phyloP scores from a whole-genome alignment of 2,329 filamentous ascomycete species.

The Fusarium udum region DNA sequence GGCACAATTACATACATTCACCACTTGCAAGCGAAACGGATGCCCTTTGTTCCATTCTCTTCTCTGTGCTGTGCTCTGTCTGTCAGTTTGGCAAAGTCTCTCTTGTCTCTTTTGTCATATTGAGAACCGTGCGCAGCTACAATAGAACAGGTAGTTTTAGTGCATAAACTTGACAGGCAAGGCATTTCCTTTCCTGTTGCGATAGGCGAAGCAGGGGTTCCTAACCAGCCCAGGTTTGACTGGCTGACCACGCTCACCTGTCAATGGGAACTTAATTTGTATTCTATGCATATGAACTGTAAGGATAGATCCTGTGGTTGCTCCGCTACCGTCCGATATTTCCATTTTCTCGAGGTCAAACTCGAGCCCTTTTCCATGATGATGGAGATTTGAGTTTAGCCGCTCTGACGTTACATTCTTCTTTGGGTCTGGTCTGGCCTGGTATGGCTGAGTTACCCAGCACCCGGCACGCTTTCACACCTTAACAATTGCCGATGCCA shows the following conservation, averaged over 20 bases:
- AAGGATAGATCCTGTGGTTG: neutral
- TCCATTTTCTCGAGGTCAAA: neutral
- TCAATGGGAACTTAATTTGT: constrained; percentile 30
- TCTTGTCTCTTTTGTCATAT: constrained; percentile 9
- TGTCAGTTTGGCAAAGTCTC: neutral
- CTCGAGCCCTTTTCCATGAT: neutral
- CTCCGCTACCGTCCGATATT: neutral
- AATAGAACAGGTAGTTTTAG: neutral
- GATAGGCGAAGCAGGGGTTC: constrained; percentile 20
- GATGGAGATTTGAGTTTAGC: neutral
- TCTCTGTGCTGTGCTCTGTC: neutral
- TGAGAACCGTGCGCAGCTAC: constrained; percentile 16
- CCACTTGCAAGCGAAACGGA: neutral
- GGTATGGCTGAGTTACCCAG: neutral
- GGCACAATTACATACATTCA: neutral
- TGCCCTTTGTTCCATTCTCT: neutral
- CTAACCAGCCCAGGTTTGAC: constrained; percentile 1
- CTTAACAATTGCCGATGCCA: constrained; percentile 5
- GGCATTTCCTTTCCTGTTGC: neutral
- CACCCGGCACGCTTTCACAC: neutral
- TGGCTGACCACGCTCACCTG: constrained; percentile 3
- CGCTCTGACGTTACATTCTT: neutral
- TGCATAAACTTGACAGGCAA: neutral
- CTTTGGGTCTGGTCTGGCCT: neutral
- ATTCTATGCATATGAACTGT: neutral